A percentile compares a stretch with the other conserved stretches of the same genome.
Conservation (phyloP, 176 grass and related monocot species). For the Canna indica region DNA sequence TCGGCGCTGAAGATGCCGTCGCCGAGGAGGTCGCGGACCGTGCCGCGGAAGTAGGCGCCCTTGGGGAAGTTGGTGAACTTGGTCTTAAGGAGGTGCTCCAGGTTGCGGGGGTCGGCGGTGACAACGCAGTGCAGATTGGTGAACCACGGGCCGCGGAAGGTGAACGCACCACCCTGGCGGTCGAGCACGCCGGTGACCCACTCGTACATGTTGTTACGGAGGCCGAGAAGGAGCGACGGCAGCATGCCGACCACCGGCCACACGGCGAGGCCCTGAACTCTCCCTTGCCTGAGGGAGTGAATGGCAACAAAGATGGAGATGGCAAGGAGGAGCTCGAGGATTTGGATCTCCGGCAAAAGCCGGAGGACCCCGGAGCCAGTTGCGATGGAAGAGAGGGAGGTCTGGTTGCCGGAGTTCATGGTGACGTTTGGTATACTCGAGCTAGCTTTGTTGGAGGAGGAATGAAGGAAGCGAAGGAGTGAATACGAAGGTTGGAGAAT, state of each 20-base stretch:
- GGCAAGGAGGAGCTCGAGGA: conserved; percentile 57
- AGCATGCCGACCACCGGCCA: conserved; percentile 90
- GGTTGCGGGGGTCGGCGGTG: conserved; percentile 80
- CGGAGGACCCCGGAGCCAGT: not conserved
- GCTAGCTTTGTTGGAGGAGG: not conserved
- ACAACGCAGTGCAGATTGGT: conserved; percentile 83
- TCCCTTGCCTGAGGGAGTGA: conserved; percentile 51
- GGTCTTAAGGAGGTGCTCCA: conserved; percentile 90
- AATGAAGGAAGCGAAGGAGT: not conserved
- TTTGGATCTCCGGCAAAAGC: conserved; percentile 45
- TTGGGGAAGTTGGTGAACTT: conserved; percentile 74
- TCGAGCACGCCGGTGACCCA: conserved; percentile 64
- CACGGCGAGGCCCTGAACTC: conserved; percentile 39
- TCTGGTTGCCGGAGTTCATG: not conserved
- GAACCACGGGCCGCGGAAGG: conserved; percentile 65
- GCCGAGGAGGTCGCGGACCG: conserved; percentile 66
- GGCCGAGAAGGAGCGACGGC: conserved; percentile 56
- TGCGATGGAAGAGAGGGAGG: not conserved
- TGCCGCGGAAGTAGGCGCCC: conserved; percentile 72
- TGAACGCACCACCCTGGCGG: conserved; percentile 70
- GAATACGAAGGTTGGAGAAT: not conserved
- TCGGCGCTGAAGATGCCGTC: conserved; percentile 92
- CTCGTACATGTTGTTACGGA: conserved; percentile 81
- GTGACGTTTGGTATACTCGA: too few species aligned
- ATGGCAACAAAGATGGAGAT: conserved; percentile 60